phyloP scores from a whole-genome alignment of 208 protist genomes.

The Novymonas esmeraldas region DNA sequence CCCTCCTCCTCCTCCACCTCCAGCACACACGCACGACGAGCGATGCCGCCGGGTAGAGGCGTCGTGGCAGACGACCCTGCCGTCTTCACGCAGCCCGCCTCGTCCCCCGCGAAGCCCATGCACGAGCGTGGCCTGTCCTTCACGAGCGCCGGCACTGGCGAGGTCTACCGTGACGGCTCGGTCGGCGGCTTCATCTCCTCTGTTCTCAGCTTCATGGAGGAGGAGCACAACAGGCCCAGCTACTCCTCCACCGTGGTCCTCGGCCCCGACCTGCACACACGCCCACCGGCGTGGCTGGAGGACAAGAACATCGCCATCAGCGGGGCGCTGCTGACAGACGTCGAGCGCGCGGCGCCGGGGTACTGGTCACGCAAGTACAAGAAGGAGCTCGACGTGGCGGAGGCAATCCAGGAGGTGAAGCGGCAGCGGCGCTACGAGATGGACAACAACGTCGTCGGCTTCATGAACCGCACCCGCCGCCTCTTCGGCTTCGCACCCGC shows the following conservation, averaged over 20 bases:
- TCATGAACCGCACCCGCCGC: constrained; percentile 40
- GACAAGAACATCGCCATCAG: constrained; percentile 81
- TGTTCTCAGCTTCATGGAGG: constrained; percentile 27
- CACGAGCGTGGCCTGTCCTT: constrained; percentile 18
- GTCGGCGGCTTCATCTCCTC: constrained; percentile 2
- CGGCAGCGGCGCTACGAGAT: constrained; percentile 48
- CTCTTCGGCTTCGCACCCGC: constrained; percentile 47
- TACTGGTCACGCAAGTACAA: constrained; percentile 65
- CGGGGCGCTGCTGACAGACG: constrained; percentile 62
- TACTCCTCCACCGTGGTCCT: constrained; percentile 15
- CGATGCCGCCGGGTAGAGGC: constrained; percentile 19
- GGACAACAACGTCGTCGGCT: constrained; percentile 65
- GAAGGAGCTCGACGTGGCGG: constrained; percentile 73
- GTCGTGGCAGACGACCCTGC: constrained; percentile 10
- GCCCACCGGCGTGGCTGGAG: constrained; percentile 79
- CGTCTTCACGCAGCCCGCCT: neutral
- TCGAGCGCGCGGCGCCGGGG: constrained; percentile 27
- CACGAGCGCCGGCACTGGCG: constrained; percentile 35
- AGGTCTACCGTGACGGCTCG: constrained; percentile 17
- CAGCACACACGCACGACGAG: neutral
- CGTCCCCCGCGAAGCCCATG: neutral
- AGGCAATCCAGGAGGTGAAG: constrained; percentile 72
- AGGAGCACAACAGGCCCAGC: constrained; percentile 24
- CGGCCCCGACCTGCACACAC: constrained; percentile 56
- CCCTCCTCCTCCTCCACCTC: neutral